Base-by-base conservation (phyloP, 148 eudicot species). In the Selenicereus undatus region DNA sequence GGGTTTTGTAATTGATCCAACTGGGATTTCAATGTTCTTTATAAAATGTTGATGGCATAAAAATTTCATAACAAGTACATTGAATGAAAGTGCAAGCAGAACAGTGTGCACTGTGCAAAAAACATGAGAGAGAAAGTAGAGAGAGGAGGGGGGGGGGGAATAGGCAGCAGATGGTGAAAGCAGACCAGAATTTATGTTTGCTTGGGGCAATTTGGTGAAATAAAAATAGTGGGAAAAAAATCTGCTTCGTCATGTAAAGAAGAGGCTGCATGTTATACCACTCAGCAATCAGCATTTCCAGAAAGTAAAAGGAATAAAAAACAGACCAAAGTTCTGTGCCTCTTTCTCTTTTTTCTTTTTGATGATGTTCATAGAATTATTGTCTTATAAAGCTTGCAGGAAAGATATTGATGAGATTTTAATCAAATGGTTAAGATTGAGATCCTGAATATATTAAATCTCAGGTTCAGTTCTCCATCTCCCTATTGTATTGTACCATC, bases 181-280 rank as follows among this genome's bases (percentile, higher is more conserved):
- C 26, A 74, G 81, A 32, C 68, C 76, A 81, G 56, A 56, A 4
- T 12, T 4, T 8, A 60, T 48, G 32, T 83, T 75, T 74, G 81
- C 82, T 77, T 80, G 74, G 80, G 65, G 84, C 71, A 78, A 77
- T 84, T 64, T 76, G 80, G 80, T 56, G 82, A 43, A 80, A 64
- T 77, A 43, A 60, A n/a, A 54, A 70, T 56, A 76, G 14, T n/a
- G 65, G 30, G 66, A 80, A 79, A 81, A 76, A 71, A 39, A 84
- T 74, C 80, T 88, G 80, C 88, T 86, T 90, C 86, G 89, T 78
- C 58, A 84, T 32, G 70, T 66, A 87, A 88, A 89, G 79, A 36
- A 83, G 80, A 73, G 75, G 73, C 30, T 81, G 80, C 83, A 81
- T 82, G 80, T 76, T 82, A 75, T 24, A 76, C 51, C 52, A 79